Evolutionary conservation across 208 protist genomes (phyloP).

Genomic region (Crithidia mellificae): DNA sequence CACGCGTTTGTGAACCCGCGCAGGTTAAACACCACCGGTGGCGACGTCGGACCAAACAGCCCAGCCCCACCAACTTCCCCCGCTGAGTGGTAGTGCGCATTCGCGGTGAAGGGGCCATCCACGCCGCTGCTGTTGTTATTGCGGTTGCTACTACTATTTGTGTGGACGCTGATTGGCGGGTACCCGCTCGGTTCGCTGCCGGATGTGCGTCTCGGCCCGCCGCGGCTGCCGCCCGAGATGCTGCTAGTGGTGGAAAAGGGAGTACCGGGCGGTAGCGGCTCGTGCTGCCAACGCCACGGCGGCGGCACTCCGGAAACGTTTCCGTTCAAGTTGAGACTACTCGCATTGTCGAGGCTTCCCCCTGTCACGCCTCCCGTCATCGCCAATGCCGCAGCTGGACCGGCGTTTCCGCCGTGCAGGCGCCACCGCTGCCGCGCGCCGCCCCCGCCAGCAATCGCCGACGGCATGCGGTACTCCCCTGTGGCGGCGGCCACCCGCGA

Average conservation of each 20-base stretch:
- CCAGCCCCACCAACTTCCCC: too few species aligned
- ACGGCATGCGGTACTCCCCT: constrained; percentile 9
- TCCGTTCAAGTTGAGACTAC: background rate
- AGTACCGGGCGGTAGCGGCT: background rate
- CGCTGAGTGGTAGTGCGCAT: too few species aligned
- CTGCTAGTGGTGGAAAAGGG: background rate
- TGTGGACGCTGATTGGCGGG: too few species aligned
- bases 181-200: background rate
- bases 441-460: constrained; percentile 1
- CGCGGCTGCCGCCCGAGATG: constrained; percentile 6
- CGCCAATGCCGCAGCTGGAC: background rate
- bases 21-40: constrained; percentile 2
- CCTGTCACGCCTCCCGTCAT: background rate
- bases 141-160: too few species aligned
- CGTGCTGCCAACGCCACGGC: constrained; percentile 10
- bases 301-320: background rate
- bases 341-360: background rate
- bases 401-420: background rate
- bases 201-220: background rate
- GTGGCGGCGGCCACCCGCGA: background rate
- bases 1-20: constrained; percentile 8
- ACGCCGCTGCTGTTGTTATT: background rate
- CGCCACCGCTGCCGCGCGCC: constrained; percentile 15
- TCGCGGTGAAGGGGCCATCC: too few species aligned
- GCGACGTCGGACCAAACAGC: too few species aligned